Evolutionary conservation across 495 filamentous ascomycete genomes (phyloP).

Genomic region (Penicilliopsis zonata): DNA sequence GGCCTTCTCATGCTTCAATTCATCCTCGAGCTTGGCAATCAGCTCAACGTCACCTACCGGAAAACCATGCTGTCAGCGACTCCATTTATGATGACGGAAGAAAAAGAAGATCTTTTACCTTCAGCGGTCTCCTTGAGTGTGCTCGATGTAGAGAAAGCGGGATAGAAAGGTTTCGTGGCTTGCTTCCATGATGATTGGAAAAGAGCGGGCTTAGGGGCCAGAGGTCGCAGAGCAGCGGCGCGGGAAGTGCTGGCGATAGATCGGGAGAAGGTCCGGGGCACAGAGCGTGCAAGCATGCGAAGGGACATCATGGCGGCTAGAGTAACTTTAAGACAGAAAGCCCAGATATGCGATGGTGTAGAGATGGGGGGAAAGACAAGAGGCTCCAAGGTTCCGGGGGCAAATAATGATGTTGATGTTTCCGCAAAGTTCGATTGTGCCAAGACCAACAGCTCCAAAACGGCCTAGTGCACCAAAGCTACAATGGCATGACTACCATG

Average conservation of each 20-base stretch:
- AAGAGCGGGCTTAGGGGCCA: conserved; percentile 30
- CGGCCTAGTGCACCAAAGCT: conserved; percentile 3
- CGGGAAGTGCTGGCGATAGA: conserved; percentile 40
- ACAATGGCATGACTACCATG: background rate
- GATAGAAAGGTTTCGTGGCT: conserved; percentile 40
- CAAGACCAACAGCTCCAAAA: conserved; percentile 16
- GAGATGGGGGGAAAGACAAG: conserved; percentile 7
- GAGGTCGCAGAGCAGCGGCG: conserved; percentile 32
- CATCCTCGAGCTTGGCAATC: conserved; percentile 35
- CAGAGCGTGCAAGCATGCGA: conserved; percentile 55
- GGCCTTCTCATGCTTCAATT: conserved; percentile 34
- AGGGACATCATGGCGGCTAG: conserved; percentile 61
- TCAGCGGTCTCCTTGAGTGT: conserved; percentile 45
- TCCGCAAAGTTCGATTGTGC: conserved; percentile 9
- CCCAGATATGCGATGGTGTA: conserved; percentile 3
- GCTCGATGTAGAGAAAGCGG: conserved; percentile 63
- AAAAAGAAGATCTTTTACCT: conserved; percentile 18
- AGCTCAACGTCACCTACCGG: conserved; percentile 34
- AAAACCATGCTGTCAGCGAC: background rate
- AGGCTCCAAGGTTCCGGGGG: conserved; percentile 10
- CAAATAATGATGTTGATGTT: conserved; percentile 25
- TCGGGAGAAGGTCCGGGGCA: conserved; percentile 56
- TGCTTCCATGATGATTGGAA: conserved; percentile 39
- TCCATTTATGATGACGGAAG: conserved; percentile 3
- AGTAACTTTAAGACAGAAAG: conserved; percentile 2